Conservation (phyloP, 495 filamentous ascomycete genomes). For the Penicillium angulare region DNA sequence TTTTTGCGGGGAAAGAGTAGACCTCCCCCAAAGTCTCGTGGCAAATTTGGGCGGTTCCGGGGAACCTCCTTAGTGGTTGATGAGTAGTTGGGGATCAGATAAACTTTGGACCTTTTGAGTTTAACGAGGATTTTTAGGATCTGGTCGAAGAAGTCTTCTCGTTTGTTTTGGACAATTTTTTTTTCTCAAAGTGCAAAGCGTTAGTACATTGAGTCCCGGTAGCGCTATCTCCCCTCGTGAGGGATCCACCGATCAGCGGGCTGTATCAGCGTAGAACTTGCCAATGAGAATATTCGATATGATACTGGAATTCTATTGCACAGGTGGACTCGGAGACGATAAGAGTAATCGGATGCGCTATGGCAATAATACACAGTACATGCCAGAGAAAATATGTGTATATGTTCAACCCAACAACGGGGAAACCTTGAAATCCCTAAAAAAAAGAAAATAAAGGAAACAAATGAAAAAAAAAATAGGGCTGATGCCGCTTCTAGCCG, state of each 20-base stretch:
- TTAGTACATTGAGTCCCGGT: slow-evolving; percentile 4
- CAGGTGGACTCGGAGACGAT: slow-evolving; percentile 1
- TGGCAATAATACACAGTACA: slow-evolving; percentile 24
- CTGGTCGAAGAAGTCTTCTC: not conserved
- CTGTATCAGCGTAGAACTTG: slow-evolving; percentile 9
- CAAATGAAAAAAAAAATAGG: slow-evolving; percentile 4
- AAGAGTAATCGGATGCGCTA: slow-evolving; percentile 16
- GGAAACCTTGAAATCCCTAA: slow-evolving; percentile 8
- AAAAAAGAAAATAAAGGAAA: slow-evolving; percentile 16
- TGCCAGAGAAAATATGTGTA: slow-evolving; percentile 15
- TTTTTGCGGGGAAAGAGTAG: slow-evolving; percentile 23
- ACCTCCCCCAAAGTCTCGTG: slow-evolving; percentile 2
- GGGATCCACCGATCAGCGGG: slow-evolving; percentile 22
- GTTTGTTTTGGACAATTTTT: not conserved
- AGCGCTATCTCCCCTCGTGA: not conserved
- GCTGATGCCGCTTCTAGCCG: slow-evolving; percentile 25
- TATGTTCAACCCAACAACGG: slow-evolving; percentile 23
- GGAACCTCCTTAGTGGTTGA: not conserved
- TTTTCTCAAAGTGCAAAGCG: not conserved
- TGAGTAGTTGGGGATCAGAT: too few species aligned
- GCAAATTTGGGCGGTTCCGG: slow-evolving; percentile 1
- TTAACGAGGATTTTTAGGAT: too few species aligned
- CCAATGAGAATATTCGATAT: not conserved
- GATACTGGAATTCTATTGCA: too few species aligned
- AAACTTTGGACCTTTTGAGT: too few species aligned